Base-by-base conservation (phyloP, 371 early-diverging fungal genomes). In the Umbelopsis sp. region DNA sequence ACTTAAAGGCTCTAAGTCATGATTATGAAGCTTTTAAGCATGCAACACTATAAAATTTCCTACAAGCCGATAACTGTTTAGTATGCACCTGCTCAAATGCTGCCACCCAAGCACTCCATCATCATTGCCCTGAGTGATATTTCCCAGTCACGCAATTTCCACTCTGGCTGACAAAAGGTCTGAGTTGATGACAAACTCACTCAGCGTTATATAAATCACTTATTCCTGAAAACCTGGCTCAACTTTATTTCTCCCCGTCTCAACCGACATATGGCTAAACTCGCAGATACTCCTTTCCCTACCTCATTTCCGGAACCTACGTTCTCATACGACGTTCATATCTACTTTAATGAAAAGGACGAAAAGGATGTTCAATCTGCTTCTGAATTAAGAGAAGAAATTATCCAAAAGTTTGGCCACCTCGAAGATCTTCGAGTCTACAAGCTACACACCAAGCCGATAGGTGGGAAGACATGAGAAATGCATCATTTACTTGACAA, bases 251-350 rank as follows among this genome's bases (percentile, higher is more conserved):
- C 50, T 50, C 50, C 29, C 29, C 52, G 29, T 12, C 52, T 10
- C 1, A 51, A 35, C 57, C 22, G 41, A 7, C 9, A 6, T 6
- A 57, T 57, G 57, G 22, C 57, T 6, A 57, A 29, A 8, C 12
- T 57, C 6, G 57, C 32, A 35, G 57, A 57, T 16, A 57, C 57
- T 35, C 57, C 57, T 8, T 57, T 57, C 29, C 57, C 57, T 18
- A 57, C 57, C 57, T 57, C 57, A 57, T 67, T 50, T 20, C 67
- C 67, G 10, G 35, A n/a, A 20, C 67, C 67, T 18, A 67, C 44
- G 5, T 53, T 52, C 11, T 67, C 67, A 44, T 67, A 52, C 53
- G 67, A 67, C 41, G 67, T 67, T 3, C 67, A 67, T 37, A 52
- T 44, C 18, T 67, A 67, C 57, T 67, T 67, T 25, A 52, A 67